These are phyloP conservation scores for Calonectria naviculata DNA, from an alignment of 2,329 filamentous ascomycete species.

Conservation along the genomic window DNA sequence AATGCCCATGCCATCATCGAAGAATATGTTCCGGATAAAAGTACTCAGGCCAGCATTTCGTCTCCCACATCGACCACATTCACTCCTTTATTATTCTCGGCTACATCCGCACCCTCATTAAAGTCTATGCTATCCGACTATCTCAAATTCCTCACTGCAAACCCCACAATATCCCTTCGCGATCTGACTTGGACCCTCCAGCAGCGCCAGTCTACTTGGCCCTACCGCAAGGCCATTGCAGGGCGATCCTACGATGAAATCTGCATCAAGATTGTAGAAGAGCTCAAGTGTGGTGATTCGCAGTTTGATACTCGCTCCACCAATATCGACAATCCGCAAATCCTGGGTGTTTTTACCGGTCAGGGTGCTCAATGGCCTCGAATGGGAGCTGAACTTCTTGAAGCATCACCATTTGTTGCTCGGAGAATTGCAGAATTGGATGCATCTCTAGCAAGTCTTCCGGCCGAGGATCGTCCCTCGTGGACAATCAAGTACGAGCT, in stretches of 20 bases:
- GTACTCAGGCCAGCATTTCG: too few relatives aligned
- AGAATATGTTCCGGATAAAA: too few relatives aligned
- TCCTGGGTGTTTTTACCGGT: conserved; percentile 46
- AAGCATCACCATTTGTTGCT: conserved; percentile 9
- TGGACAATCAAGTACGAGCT: conserved; percentile 34
- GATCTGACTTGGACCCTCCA: not conserved
- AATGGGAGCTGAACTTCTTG: conserved; percentile 44
- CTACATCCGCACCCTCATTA: not conserved
- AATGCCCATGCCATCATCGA: too few relatives aligned
- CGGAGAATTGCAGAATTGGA: conserved; percentile 35
- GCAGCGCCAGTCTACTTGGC: not conserved
- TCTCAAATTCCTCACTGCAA: not conserved
- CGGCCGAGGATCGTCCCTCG: conserved; percentile 33
- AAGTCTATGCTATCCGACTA: not conserved
- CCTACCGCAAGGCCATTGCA: not conserved
- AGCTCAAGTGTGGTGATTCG: too few relatives aligned
- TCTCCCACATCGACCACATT: too few relatives aligned
- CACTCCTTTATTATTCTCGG: too few relatives aligned
- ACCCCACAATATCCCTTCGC: not conserved
- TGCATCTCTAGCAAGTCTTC: conserved; percentile 26
- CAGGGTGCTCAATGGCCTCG: conserved; percentile 47
- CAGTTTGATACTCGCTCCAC: too few relatives aligned
- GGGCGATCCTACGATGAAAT: not conserved
- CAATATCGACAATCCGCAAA: too few relatives aligned
- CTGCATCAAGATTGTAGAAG: too few relatives aligned